Percentiles rank a stretch among this genome's conserved stretches.
phyloP scores from a whole-genome alignment of 148 eudicot species.

The Nyssa sinensis region DNA sequence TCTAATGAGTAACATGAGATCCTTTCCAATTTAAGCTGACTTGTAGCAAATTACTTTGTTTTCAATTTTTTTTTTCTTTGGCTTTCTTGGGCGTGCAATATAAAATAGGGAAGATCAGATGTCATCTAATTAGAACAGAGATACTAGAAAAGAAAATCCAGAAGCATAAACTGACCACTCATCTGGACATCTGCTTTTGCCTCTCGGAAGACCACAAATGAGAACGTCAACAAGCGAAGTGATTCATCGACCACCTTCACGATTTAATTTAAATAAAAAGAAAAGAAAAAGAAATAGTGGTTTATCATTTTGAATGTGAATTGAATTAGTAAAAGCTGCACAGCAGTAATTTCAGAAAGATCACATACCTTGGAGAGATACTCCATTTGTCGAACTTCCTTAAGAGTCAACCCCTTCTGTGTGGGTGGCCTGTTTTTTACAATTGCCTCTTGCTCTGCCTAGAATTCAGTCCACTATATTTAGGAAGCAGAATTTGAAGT shows the following conservation, averaged over 20 bases:
- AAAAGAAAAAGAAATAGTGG: neutral
- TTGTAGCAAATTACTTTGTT: too few relatives aligned
- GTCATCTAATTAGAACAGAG: too few relatives aligned
- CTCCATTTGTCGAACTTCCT: conserved; percentile 73
- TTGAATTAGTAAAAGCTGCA: neutral
- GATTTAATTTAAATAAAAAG: neutral
- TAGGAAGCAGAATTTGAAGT: neutral
- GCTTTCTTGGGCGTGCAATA: too few relatives aligned
- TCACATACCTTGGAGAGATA: conserved; percentile 66
- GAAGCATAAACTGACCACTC: conserved; percentile 41
- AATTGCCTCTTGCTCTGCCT: conserved; percentile 84
- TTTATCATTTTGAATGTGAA: neutral
- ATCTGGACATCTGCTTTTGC: conserved; percentile 64
- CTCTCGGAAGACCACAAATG: conserved; percentile 72
- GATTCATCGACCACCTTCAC: conserved; percentile 88
- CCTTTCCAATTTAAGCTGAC: too few relatives aligned
- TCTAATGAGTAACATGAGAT: too few relatives aligned
- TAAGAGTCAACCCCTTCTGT: conserved; percentile 66
- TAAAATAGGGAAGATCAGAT: too few relatives aligned
- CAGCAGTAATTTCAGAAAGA: neutral
- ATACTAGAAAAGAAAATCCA: too few relatives aligned
- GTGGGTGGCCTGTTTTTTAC: conserved; percentile 52
- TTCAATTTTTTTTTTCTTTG: too few relatives aligned
- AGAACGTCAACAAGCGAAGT: conserved; percentile 75
- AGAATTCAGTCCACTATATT: neutral